These are phyloP conservation scores for Podospora conica DNA, from an alignment of 495 filamentous ascomycete species.

Conservation along the genomic window DNA sequence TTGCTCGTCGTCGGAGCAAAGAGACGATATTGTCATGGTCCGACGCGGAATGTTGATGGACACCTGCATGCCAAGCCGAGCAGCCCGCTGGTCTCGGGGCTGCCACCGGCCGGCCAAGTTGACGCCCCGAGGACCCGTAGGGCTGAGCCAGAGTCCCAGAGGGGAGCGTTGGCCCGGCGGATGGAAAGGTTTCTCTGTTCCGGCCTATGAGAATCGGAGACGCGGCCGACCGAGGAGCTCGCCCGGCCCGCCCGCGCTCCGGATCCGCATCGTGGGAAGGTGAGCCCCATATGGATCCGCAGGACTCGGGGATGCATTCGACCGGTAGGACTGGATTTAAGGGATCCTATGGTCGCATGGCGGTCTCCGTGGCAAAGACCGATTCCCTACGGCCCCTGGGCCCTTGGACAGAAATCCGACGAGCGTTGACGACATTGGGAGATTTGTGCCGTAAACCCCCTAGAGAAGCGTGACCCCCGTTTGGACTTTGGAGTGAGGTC, in stretches of 20 bases:
- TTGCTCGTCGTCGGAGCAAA: not conserved
- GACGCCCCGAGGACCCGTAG: not conserved
- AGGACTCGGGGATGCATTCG: not conserved
- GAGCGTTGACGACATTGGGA: too few relatives aligned
- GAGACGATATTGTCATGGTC: not conserved
- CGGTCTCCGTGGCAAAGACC: too few relatives aligned
- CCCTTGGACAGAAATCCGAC: too few relatives aligned
- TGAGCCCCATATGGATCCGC: not conserved
- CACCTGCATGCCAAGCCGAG: conserved; percentile 10
- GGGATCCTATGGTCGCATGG: too few relatives aligned
- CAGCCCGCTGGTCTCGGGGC: not conserved
- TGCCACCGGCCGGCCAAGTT: not conserved
- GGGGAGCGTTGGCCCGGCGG: not conserved
- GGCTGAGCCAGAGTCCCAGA: conserved; percentile 2
- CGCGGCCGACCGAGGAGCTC: not conserved
- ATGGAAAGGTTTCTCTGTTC: not conserved
- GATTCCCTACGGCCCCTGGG: too few relatives aligned
- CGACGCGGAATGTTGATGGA: not conserved
- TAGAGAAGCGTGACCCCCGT: not conserved
- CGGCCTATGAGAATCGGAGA: not conserved
- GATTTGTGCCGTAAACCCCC: not conserved
- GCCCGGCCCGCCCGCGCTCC: not conserved
- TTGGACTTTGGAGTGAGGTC: not conserved
- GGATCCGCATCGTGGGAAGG: not conserved
- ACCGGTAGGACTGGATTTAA: too few relatives aligned